These are phyloP conservation scores for Kluyveromyces aestuarii DNA, from an alignment of 805 yeast species.

Conservation along the genomic window DNA sequence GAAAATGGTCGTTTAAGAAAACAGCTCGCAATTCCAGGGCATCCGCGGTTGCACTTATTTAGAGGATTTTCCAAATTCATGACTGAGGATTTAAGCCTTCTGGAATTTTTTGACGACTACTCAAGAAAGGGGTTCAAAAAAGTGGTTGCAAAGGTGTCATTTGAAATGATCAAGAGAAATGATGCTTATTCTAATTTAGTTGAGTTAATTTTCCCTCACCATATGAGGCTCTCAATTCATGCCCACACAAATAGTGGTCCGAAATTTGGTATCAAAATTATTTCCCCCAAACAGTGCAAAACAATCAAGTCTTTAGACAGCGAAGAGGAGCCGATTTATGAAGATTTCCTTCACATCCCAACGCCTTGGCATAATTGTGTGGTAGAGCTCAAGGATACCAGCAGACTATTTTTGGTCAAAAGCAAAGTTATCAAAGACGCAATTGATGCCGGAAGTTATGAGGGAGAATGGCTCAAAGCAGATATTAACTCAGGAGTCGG, in stretches of 20 bases:
- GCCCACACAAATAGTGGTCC: constrained; percentile 54
- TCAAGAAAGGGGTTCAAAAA: constrained; percentile 44
- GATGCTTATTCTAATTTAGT: constrained; percentile 59
- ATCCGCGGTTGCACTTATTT: constrained; percentile 43
- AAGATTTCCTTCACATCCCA: constrained; percentile 51
- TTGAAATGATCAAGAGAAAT: constrained; percentile 56
- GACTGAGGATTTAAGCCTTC: constrained; percentile 45
- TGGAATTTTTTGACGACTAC: constrained; percentile 30
- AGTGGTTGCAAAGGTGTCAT: constrained; percentile 43
- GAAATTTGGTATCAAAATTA: constrained; percentile 46
- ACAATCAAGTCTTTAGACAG: constrained; percentile 37
- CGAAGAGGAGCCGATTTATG: constrained; percentile 35
- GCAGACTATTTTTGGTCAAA: constrained; percentile 28
- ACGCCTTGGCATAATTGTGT: constrained; percentile 61
- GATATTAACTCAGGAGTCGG: constrained; percentile 27
- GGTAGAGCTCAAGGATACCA: constrained; percentile 32
- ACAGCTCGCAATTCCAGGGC: constrained; percentile 49
- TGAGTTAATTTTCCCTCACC: constrained; percentile 50
- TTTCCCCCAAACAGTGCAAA: constrained; percentile 36
- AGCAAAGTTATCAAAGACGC: constrained; percentile 31
- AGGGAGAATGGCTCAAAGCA: constrained; percentile 30
- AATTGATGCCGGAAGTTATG: constrained; percentile 25
- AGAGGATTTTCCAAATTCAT: constrained; percentile 53
- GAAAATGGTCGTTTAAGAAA: constrained; percentile 55
- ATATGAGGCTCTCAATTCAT: constrained; percentile 51